Evolutionary conservation across 163 green algal species (phyloP), one percentile per base, ranked within the genome.

Genomic region (Chlorella variabilis): DNA sequence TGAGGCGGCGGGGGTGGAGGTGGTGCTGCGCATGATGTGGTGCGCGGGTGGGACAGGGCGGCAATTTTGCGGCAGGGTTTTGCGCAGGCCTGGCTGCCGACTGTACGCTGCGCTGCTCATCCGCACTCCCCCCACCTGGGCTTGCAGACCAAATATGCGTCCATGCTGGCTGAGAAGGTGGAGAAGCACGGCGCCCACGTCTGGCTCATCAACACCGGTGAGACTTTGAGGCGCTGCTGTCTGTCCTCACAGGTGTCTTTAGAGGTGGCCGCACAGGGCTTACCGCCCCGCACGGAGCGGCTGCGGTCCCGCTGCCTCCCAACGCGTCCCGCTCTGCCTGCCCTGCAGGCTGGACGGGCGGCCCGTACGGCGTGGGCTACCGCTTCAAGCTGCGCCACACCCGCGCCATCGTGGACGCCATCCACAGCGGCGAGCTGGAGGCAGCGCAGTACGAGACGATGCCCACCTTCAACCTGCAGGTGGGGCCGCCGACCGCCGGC

Each of bases 121-220:
- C n/a, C n/a, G n/a, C n/a, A n/a, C n/a, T n/a, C n/a, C n/a, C n/a
- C n/a, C n/a, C n/a, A n/a, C n/a, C n/a, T n/a, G n/a, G n/a, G n/a
- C n/a, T 56, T 51, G 18, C 73, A 69, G 39, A 75, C 62, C 76
- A 89, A 96, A 91, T 99, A 99, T 78, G 96, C 96, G 0, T 78
- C 78, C 80, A 98, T 99, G 96, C 92, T 99, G 66, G 94, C 93
- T 1, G 91, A 98, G 77, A 96, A 96, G 90, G 97, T 99, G 92
- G 67, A 91, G 77, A 48, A 90, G 82, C 94, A 99, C 87, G 95
- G 95, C 76, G 82, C 85, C 25, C 29, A 80, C n/a, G 73, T 80
- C 25, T 80, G 73, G 73, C 73, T 80, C 38, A 80, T 80, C 73
- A 80, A 80, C 73, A 80, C 73, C 36, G 73, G 70, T 77, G 48